Evolutionary conservation across 257 asterid genomes (phyloP).

Genomic region (Sherardia arvensis): DNA sequence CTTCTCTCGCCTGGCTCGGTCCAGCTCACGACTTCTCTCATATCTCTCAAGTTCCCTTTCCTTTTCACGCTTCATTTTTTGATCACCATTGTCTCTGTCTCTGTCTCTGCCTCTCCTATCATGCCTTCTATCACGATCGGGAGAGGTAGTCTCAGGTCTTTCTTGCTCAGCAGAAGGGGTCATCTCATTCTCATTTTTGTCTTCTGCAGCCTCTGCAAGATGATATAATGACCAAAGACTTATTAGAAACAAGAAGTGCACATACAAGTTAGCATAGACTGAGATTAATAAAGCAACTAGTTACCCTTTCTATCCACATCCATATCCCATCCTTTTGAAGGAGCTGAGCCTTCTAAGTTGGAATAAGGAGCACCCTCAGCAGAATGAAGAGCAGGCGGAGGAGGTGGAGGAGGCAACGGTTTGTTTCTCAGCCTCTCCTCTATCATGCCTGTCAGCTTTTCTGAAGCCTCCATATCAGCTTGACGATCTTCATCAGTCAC

Average conservation of each 20-base stretch:
- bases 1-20: constrained; percentile 90
- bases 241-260: background rate
- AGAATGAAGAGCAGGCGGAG: constrained; percentile 51
- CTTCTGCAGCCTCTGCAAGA: constrained; percentile 47
- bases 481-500: constrained; percentile 71
- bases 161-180: constrained; percentile 59
- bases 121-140: constrained; percentile 69
- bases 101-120: constrained; percentile 69
- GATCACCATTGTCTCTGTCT: constrained; percentile 71
- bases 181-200: constrained; percentile 59
- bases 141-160: constrained; percentile 60
- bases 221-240: constrained; percentile 14
- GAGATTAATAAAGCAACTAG: constrained; percentile 4
- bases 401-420: constrained; percentile 53
- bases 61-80: constrained; percentile 66
- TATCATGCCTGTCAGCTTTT: constrained; percentile 59
- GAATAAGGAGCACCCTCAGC: constrained; percentile 48
- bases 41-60: constrained; percentile 91
- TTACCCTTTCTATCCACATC: constrained; percentile 50
- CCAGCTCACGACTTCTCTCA: constrained; percentile 91
- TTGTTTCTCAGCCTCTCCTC: constrained; percentile 84
- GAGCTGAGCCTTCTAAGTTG: constrained; percentile 50
- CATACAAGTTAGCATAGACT: background rate
- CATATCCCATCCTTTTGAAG: constrained; percentile 56
- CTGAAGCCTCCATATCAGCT: constrained; percentile 62